Percentiles rank a stretch among this genome's conserved stretches.
Evolutionary conservation across 2,329 filamentous ascomycete species (phyloP).

Genomic region (Didymella pomorum): DNA sequence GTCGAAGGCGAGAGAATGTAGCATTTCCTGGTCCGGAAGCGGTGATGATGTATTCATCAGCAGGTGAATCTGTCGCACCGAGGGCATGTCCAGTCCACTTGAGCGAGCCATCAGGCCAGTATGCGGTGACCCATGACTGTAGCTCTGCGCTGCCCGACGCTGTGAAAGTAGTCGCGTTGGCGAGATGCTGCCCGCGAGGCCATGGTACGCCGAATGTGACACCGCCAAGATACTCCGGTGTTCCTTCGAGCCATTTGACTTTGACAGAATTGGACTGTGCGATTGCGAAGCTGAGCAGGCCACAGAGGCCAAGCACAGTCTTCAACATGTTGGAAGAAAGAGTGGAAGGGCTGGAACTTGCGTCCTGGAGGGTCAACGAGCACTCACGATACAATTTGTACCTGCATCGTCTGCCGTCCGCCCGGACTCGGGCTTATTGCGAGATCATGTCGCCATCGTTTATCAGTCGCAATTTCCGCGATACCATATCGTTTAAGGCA

Average conservation of each 20-base stretch:
- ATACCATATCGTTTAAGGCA: conserved; percentile 27
- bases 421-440: conserved; percentile 15
- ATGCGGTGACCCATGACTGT: conserved; percentile 66
- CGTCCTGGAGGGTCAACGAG: conserved; percentile 11
- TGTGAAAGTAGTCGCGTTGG: conserved; percentile 48
- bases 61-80: conserved; percentile 51
- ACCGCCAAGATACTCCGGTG: conserved; percentile 40
- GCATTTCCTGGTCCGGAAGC: conserved; percentile 38
- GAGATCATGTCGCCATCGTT: conserved; percentile 19
- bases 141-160: conserved; percentile 45
- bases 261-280: conserved; percentile 34
- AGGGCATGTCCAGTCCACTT: conserved; percentile 70
- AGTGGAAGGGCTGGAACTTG: conserved; percentile 10
- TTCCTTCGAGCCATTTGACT: conserved; percentile 45
- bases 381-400: conserved; percentile 13
- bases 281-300: conserved; percentile 25
- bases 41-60: conserved; percentile 56
- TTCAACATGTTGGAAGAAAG: conserved; percentile 27
- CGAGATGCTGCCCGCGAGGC: conserved; percentile 48
- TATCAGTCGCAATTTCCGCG: conserved; percentile 23
- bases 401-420: conserved; percentile 8
- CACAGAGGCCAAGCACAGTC: conserved; percentile 25
- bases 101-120: conserved; percentile 67
- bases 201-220: conserved; percentile 54
- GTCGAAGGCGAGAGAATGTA: conserved; percentile 17